phyloP scores from a whole-genome alignment of 2,329 filamentous ascomycete genomes.

The Tolypocladium ovalisporum region DNA sequence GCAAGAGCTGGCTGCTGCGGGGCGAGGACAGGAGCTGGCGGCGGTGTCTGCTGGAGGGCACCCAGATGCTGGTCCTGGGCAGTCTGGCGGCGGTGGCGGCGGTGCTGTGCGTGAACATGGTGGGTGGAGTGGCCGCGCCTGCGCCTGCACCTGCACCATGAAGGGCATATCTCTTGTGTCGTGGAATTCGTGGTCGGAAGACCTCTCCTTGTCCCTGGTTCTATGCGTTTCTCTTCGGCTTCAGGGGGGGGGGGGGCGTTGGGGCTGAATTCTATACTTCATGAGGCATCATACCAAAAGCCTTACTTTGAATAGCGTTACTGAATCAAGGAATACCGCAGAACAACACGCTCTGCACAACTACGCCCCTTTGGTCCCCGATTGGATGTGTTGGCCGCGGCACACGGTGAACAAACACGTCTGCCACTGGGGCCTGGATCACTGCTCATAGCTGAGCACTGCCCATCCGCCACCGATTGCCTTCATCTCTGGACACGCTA shows the following conservation, averaged over 20 bases:
- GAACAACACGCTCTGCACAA: background rate
- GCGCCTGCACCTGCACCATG: background rate
- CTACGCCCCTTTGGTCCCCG: no score
- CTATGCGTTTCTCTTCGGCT: background rate
- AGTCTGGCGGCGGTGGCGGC: constrained; percentile 19
- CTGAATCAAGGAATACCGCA: background rate
- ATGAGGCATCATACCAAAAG: background rate
- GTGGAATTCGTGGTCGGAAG: background rate
- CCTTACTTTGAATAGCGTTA: background rate
- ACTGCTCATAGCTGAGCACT: background rate
- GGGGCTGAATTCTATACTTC: background rate
- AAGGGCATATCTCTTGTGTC: background rate
- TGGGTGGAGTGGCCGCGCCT: constrained; percentile 6
- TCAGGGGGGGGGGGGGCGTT: background rate
- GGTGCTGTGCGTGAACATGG: constrained; percentile 16
- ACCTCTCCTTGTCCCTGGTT: background rate
- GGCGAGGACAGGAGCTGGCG: constrained; percentile 4
- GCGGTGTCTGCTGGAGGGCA: constrained; percentile 16
- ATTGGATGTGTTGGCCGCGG: background rate
- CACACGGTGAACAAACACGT: background rate
- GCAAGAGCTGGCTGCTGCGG: constrained; percentile 34
- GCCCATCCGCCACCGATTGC: background rate
- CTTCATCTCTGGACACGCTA: no score
- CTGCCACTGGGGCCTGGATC: background rate
- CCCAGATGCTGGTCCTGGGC: constrained; percentile 23